These are phyloP conservation scores for Onygena corvina DNA, from an alignment of 2,329 filamentous ascomycete species.

Conservation along the genomic window DNA sequence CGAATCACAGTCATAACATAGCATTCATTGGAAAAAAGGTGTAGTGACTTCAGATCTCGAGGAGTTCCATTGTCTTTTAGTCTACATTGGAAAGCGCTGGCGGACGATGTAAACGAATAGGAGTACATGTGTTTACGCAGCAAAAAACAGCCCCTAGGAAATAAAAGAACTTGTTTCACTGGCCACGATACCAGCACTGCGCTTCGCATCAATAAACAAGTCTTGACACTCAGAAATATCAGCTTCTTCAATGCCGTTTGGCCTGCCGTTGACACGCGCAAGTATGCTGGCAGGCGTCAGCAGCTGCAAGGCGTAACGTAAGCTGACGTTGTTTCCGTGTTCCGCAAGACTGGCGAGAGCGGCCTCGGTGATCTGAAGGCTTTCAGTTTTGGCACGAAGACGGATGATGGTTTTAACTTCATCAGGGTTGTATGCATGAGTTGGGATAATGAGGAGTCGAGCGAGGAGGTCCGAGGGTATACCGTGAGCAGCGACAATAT, in stretches of 20 bases:
- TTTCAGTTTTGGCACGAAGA: slow-evolving; percentile 70
- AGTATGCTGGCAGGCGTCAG: slow-evolving; percentile 83
- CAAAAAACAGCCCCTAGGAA: slow-evolving; percentile 38
- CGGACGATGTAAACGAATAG: no score
- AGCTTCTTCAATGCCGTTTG: slow-evolving; percentile 57
- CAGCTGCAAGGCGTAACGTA: slow-evolving; percentile 87
- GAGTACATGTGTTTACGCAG: no score
- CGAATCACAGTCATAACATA: no score
- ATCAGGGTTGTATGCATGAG: slow-evolving; percentile 70
- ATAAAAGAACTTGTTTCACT: slow-evolving; percentile 55
- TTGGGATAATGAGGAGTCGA: slow-evolving; percentile 90
- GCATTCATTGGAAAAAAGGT: no score
- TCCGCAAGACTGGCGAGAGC: slow-evolving; percentile 79
- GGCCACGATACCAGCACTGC: slow-evolving; percentile 60
- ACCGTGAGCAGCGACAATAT: slow-evolving; percentile 74
- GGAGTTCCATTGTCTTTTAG: no score
- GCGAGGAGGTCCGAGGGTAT: slow-evolving; percentile 88
- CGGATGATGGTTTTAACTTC: slow-evolving; percentile 90
- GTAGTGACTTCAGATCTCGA: no score
- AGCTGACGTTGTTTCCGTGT: slow-evolving; percentile 75
- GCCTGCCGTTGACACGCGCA: slow-evolving; percentile 67
- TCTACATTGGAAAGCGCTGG: no score
- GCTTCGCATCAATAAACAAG: slow-evolving; percentile 68
- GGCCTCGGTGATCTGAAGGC: slow-evolving; percentile 63
- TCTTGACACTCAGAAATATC: slow-evolving; percentile 74